Evolutionary conservation across 1,284 basidiomycete genomes (phyloP).

Genomic region (Exobasidium cylindrosporum): DNA sequence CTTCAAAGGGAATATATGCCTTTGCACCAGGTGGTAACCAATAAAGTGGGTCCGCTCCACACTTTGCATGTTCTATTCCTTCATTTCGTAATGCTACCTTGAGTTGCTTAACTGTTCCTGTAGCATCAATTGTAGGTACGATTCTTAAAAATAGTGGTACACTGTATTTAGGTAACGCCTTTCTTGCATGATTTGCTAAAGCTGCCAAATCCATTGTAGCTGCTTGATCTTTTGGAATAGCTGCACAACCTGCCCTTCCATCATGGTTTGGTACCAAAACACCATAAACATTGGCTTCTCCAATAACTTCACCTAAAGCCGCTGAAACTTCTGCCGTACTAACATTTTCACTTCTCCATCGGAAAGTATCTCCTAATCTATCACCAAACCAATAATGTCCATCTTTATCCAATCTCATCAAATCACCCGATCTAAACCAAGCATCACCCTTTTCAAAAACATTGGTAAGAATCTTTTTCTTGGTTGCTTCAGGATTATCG

Average conservation of each 20-base stretch:
- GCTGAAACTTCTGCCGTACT: constrained; percentile 50
- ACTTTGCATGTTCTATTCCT: constrained; percentile 51
- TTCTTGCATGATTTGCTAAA: constrained; percentile 43
- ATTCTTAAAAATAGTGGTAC: constrained; percentile 54
- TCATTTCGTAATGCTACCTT: constrained; percentile 53
- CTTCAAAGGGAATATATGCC: constrained; percentile 37
- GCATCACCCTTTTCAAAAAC: constrained; percentile 52
- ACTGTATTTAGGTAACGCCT: constrained; percentile 54
- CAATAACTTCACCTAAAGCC: constrained; percentile 47
- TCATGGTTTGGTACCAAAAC: constrained; percentile 54
- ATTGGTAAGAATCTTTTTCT: constrained; percentile 54
- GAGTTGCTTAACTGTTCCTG: constrained; percentile 53
- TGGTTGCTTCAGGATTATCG: constrained; percentile 48
- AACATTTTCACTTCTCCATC: constrained; percentile 54
- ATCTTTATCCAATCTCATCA: constrained; percentile 43
- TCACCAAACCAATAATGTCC: constrained; percentile 55
- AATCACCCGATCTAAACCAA: constrained; percentile 54
- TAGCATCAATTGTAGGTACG: constrained; percentile 46
- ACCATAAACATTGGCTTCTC: constrained; percentile 55
- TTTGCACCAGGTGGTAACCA: constrained; percentile 42
- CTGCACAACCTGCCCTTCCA: constrained; percentile 55
- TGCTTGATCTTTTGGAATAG: constrained; percentile 38
- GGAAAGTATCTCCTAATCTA: constrained; percentile 52
- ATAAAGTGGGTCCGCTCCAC: constrained; percentile 32
- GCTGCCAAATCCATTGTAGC: constrained; percentile 33